Evolutionary conservation across 1,139 yeast species (phyloP).

Genomic region (Ashbya aceris): DNA sequence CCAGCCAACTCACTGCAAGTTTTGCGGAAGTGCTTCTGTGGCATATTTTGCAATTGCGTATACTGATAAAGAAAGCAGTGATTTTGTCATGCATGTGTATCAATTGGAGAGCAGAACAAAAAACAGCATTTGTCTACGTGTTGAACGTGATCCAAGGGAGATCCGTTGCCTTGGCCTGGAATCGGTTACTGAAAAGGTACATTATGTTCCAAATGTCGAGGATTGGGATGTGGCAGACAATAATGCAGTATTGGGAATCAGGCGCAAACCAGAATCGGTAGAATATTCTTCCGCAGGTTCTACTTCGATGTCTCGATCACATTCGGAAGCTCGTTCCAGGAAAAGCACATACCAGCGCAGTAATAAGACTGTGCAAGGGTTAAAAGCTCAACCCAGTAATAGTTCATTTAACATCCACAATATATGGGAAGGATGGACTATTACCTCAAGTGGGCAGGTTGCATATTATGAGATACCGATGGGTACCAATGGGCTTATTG

Average conservation of each 20-base stretch:
- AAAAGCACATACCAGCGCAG: conserved; percentile 9
- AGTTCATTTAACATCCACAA: conserved; percentile 23
- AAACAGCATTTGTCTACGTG: conserved; percentile 73
- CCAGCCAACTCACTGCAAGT: conserved; percentile 79
- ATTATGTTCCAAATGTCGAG: conserved; percentile 55
- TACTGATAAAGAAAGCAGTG: conserved; percentile 48
- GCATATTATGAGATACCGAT: conserved; percentile 54
- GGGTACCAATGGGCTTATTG: conserved; percentile 36
- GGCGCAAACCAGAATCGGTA: conserved; percentile 32
- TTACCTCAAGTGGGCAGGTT: conserved; percentile 55
- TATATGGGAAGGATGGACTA: conserved; percentile 76
- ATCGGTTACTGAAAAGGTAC: conserved; percentile 60
- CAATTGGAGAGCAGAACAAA: conserved; percentile 67
- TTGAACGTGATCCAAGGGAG: conserved; percentile 87
- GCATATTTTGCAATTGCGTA: conserved; percentile 64
- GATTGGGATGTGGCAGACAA: conserved; percentile 75
- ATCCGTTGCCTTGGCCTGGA: conserved; percentile 81
- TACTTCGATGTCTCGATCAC: conserved; percentile 10
- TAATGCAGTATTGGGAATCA: conserved; percentile 68
- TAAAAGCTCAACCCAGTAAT: background rate
- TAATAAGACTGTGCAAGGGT: background rate
- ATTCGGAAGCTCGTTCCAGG: conserved; percentile 5
- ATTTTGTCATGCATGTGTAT: conserved; percentile 64
- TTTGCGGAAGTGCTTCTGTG: conserved; percentile 83
- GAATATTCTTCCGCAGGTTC: conserved; percentile 7